Percentiles rank a stretch among this genome's conserved stretches.
Evolutionary conservation across 2,329 filamentous ascomycete genomes (phyloP).

Genomic region (Fusarium sp.): DNA sequence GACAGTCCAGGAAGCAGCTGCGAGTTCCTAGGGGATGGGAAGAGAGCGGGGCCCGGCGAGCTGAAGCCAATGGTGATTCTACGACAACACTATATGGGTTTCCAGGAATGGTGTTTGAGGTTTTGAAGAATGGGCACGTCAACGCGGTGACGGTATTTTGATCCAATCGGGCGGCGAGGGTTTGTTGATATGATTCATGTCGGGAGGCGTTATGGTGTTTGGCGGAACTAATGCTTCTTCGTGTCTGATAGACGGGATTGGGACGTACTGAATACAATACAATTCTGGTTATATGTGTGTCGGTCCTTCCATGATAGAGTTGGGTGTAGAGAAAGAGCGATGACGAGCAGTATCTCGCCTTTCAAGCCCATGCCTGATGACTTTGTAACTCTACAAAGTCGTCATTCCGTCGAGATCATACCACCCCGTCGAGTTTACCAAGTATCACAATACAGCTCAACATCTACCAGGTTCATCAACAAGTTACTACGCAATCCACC

Average conservation of each 20-base stretch:
- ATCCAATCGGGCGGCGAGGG: neutral
- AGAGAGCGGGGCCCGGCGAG: constrained; percentile 71
- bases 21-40: constrained; percentile 90
- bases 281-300: neutral
- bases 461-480: neutral
- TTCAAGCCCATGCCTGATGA: neutral
- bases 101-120: constrained; percentile 94
- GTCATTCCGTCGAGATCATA: neutral
- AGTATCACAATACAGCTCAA: neutral
- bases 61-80: constrained; percentile 67
- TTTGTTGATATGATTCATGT: neutral
- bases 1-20: constrained; percentile 92
- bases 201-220: constrained; percentile 32
- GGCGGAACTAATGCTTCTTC: constrained; percentile 2
- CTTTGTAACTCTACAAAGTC: neutral
- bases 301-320: neutral
- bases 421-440: neutral
- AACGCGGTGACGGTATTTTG: constrained; percentile 91
- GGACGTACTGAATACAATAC: neutral
- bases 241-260: constrained; percentile 6
- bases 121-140: constrained; percentile 90
- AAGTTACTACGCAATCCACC: neutral
- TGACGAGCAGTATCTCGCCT: neutral
- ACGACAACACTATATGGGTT: constrained; percentile 92
- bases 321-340: neutral